These are phyloP conservation scores for Inga laurina DNA, from an alignment of 306 rosid species.

Conservation along the genomic window DNA sequence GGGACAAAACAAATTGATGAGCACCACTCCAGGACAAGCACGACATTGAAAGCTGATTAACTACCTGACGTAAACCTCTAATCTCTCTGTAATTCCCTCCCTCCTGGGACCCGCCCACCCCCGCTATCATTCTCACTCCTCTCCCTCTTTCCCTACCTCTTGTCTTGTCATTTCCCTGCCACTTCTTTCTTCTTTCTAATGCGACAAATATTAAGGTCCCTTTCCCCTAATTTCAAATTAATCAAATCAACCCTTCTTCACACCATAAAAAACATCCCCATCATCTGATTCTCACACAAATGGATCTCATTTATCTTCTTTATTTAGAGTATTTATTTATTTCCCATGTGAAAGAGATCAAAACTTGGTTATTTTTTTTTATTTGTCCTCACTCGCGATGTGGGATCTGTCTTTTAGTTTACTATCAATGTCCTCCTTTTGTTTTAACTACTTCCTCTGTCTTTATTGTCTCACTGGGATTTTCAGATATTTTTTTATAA, in stretches of 20 bases:
- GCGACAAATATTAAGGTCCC: not conserved
- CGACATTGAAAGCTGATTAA: slow-evolving; percentile 37
- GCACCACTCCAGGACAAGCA: slow-evolving; percentile 28
- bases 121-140: not conserved
- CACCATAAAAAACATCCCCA: not conserved
- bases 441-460: slow-evolving; percentile 9
- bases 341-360: not conserved
- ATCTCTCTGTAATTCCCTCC: slow-evolving; percentile 38
- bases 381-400: not conserved
- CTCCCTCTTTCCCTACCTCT: too few relatives aligned
- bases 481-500: not conserved
- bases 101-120: not conserved
- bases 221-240: not conserved
- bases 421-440: not conserved
- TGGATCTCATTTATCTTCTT: not conserved
- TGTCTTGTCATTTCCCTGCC: slow-evolving; percentile 28
- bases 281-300: not conserved
- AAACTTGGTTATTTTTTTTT: not conserved
- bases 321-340: not conserved
- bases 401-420: not conserved
- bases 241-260: not conserved
- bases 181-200: not conserved
- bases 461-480: not conserved
- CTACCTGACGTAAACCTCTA: slow-evolving; percentile 42
- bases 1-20: slow-evolving; percentile 13